phyloP scores from a whole-genome alignment of 2,329 filamentous ascomycete species.

The Ophiostoma himal-ulmi region DNA sequence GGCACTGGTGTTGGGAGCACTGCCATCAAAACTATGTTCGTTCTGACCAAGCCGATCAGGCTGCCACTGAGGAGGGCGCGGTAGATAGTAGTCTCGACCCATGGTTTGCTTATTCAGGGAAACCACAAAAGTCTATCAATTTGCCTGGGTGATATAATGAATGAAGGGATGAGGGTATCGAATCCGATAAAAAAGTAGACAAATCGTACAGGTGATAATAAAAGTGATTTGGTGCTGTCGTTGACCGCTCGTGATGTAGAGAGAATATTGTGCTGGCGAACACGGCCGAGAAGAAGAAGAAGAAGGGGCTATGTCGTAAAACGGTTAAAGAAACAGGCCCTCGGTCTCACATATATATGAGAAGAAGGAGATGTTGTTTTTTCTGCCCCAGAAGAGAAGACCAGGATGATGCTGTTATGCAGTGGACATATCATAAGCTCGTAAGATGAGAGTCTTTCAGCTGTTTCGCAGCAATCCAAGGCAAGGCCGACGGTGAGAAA shows the following conservation, averaged over 20 bases:
- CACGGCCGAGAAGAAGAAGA: not conserved
- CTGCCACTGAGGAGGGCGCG: slow-evolving; percentile 27
- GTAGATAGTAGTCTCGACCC: slow-evolving; percentile 26
- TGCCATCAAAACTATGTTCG: slow-evolving; percentile 21
- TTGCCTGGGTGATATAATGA: not conserved
- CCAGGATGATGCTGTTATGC: slow-evolving; percentile 16
- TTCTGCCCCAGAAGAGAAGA: not conserved
- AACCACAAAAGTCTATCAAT: slow-evolving; percentile 9
- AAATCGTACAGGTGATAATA: not conserved
- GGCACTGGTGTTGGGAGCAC: slow-evolving; percentile 11
- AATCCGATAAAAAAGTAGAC: not conserved
- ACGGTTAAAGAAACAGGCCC: not conserved
- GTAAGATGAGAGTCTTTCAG: slow-evolving; percentile 5
- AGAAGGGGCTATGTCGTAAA: not conserved
- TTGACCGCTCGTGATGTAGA: not conserved
- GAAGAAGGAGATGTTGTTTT: not conserved
- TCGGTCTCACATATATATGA: slow-evolving; percentile 21
- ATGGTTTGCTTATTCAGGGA: slow-evolving; percentile 20
- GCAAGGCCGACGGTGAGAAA: not conserved
- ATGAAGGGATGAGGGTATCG: not conserved
- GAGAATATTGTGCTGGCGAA: not conserved
- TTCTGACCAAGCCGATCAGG: slow-evolving; percentile 24
- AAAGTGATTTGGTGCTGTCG: not conserved
- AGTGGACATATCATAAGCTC: slow-evolving; percentile 22
- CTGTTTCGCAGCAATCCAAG: slow-evolving; percentile 1